Evolutionary conservation across 2,329 filamentous ascomycete species (phyloP), one percentile per base, ranked within the genome.

Genomic region (Byssochlamys sp.): DNA sequence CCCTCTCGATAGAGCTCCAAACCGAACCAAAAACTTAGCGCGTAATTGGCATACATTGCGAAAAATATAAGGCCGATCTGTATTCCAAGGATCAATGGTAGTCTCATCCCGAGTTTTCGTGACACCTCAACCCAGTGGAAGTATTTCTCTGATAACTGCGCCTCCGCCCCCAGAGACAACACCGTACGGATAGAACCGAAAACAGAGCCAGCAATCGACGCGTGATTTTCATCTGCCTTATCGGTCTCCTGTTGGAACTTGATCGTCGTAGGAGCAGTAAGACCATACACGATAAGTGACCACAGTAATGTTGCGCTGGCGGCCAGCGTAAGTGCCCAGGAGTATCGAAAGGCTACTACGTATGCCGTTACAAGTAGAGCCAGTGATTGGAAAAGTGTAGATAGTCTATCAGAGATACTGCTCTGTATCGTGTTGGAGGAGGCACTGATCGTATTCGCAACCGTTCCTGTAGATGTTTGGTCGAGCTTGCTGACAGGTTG

Each of bases 351-450:
- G 0, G 81, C 77, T 52, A 83, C 76, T 10, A 75, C 70, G n/a
- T 80, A 72, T 56, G 78, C 78, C 0, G 78, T 67, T 4, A 77
- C 61, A 4, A 79, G 63, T 1, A 77, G 64, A 2, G 77, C 67
- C 2, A 75, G 54, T 1, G 70, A 73, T 54, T 78, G 73, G 29
- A 80, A 69, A 1, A 80, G 67, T 1, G 68, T 68, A 1, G 73
- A 72, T 4, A 83, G 67, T 55, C 78, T 78, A 61, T 82, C 80
- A 0, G 80, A 81, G n/a, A 82, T 77, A 19, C 79, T 80, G 27
- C 79, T 70, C 57, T 83, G 81, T 10, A 83, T 74, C 0, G 76
- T 77, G 60, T 82, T 82, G 31, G 79, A 75, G 0, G 78, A 77
- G 0, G 76, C 75, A 0, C 80, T 82, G 61, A 83, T 80, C 1